These are phyloP conservation scores for Ilex asprella DNA, from an alignment of 257 asterid genomes.

Conservation along the genomic window DNA sequence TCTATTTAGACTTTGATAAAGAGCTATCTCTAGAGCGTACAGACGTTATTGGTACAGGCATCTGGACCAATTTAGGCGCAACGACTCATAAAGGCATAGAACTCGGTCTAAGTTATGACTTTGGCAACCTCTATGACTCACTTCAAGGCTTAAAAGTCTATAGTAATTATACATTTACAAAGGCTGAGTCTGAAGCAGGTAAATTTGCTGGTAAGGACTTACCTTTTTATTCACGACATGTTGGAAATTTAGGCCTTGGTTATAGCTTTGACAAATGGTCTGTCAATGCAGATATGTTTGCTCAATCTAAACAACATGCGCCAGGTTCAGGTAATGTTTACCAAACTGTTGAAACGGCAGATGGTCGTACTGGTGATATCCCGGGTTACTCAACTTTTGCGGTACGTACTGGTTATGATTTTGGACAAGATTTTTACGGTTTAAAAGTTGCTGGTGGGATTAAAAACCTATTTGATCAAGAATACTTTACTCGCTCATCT, in stretches of 20 bases:
- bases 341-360: too few species aligned
- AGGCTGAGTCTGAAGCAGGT: neutral
- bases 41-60: too few species aligned
- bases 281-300: neutral
- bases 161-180: neutral
- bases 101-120: neutral
- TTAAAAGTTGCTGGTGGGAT: neutral
- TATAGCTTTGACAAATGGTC: neutral
- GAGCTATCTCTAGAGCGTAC: neutral
- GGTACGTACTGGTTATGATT: neutral
- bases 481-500: neutral
- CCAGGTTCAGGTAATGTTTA: neutral
- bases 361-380: neutral
- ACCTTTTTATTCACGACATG: neutral
- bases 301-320: neutral
- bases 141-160: neutral
- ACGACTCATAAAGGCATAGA: neutral
- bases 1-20: neutral
- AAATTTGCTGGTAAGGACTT: neutral
- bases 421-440: neutral
- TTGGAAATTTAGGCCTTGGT: neutral
- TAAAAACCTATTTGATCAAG: neutral
- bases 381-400: neutral
- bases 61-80: neutral
- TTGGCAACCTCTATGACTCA: neutral